Evolutionary conservation across 1,284 basidiomycete species (phyloP).

Genomic region (Cryptococcus sp.): DNA sequence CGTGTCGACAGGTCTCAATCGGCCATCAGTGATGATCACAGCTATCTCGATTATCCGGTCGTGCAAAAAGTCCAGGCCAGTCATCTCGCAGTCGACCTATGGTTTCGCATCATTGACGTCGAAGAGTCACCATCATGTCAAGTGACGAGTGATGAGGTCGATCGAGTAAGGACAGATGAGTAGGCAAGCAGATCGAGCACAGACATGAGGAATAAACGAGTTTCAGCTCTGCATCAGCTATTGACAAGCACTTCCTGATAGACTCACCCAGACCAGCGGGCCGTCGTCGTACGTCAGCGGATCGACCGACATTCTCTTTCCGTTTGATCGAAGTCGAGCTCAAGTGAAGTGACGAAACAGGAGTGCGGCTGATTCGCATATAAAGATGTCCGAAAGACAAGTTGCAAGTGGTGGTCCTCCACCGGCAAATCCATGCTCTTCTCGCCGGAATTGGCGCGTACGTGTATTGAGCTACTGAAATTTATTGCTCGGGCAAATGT

Average conservation of each 20-base stretch:
- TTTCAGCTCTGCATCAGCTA: no score
- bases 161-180: no score
- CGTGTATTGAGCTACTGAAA: no score
- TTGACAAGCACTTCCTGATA: no score
- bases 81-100: constrained; percentile 58
- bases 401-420: background rate
- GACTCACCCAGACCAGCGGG: constrained; percentile 51
- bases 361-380: no score
- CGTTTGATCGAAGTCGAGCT: no score
- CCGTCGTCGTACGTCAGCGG: constrained; percentile 49
- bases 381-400: no score
- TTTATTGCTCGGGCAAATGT: no score
- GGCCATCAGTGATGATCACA: constrained; percentile 58
- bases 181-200: no score
- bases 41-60: constrained; percentile 59
- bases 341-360: no score
- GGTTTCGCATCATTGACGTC: background rate
- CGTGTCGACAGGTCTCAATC: constrained; percentile 56
- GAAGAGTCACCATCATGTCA: background rate
- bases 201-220: no score
- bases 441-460: background rate
- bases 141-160: no score
- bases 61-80: constrained; percentile 52
- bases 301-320: constrained; percentile 2
- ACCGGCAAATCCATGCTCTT: background rate